A percentile compares a stretch with the other conserved stretches of the same genome.
These are phyloP conservation scores for Beauveria scarabaeidicola DNA, from an alignment of 2,329 filamentous ascomycete genomes.

Conservation along the genomic window DNA sequence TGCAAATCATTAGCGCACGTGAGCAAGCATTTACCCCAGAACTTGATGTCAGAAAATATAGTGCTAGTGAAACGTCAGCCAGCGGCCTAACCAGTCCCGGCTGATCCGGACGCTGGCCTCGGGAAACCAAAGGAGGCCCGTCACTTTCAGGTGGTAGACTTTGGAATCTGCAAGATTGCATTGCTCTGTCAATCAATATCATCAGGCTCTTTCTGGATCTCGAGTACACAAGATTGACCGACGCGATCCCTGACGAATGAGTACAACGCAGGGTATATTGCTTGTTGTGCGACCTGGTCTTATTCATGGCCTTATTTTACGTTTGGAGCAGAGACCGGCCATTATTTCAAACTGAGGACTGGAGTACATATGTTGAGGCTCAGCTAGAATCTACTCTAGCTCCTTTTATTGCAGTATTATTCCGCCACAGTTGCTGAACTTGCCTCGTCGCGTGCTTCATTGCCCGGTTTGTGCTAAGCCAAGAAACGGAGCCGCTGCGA, in stretches of 20 bases:
- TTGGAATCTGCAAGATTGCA: not conserved
- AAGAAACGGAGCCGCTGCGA: not conserved
- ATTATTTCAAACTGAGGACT: too few relatives aligned
- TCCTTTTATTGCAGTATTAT: not conserved
- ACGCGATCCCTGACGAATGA: not conserved
- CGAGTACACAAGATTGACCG: too few relatives aligned
- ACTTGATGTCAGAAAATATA: not conserved
- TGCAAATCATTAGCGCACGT: not conserved
- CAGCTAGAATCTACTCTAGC: not conserved
- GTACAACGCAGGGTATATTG: not conserved
- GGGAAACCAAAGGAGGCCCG: not conserved
- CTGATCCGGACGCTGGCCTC: not conserved
- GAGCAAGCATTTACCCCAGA: not conserved
- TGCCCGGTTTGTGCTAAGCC: slow-evolving; percentile 5
- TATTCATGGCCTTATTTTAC: not conserved
- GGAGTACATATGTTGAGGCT: too few relatives aligned
- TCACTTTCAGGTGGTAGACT: not conserved
- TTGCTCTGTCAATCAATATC: not conserved
- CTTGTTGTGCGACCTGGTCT: not conserved
- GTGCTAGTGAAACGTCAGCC: not conserved
- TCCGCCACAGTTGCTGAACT: not conserved
- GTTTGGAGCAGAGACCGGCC: too few relatives aligned
- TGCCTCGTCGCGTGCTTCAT: slow-evolving; percentile 4
- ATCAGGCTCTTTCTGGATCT: not conserved
- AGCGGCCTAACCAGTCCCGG: slow-evolving; percentile 2